A percentile compares a stretch with the other conserved stretches of the same genome.
Conservation (phyloP, 768 basidiomycete species). For the Pulveroboletus frians region DNA sequence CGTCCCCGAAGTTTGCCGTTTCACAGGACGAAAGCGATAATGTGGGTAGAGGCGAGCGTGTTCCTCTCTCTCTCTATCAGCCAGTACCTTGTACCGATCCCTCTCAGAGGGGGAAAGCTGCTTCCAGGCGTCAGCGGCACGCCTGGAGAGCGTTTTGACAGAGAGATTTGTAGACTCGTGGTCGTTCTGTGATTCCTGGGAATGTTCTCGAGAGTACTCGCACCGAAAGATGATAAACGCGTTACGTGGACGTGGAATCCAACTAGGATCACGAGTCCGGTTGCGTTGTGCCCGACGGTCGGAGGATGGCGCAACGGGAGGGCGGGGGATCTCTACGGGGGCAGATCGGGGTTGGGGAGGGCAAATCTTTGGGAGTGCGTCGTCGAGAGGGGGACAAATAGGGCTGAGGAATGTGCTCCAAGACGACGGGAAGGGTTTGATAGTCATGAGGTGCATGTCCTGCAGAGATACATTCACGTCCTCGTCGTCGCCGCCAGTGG, state of each 20-base stretch:
- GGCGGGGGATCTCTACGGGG: not conserved
- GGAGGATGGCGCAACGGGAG: constrained; percentile 33
- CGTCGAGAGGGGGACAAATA: constrained; percentile 15
- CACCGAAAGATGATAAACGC: constrained; percentile 72
- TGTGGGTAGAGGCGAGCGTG: constrained; percentile 55
- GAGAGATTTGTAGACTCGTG: constrained; percentile 12
- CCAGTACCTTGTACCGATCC: constrained; percentile 46
- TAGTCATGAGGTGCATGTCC: constrained; percentile 7
- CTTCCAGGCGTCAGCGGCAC: constrained; percentile 74
- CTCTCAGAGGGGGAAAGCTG: constrained; percentile 45
- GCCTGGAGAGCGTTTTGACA: constrained; percentile 65
- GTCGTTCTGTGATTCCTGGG: constrained; percentile 33
- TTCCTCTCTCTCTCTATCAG: constrained; percentile 50
- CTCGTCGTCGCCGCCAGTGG: constrained; percentile 23
- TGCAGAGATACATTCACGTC: constrained; percentile 25
- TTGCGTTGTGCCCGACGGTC: constrained; percentile 36
- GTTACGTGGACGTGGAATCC: constrained; percentile 65
- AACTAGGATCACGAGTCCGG: constrained; percentile 45
- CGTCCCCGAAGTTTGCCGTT: constrained; percentile 27
- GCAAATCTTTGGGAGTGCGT: not conserved
- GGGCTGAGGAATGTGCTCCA: constrained; percentile 6
- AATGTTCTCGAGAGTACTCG: constrained; percentile 49
- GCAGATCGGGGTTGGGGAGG: not conserved
- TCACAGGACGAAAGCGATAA: constrained; percentile 60
- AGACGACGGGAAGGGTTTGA: constrained; percentile 1